These are phyloP conservation scores for Aspergillus flavus DNA, from an alignment of 2,329 filamentous ascomycete genomes.

Conservation along the genomic window DNA sequence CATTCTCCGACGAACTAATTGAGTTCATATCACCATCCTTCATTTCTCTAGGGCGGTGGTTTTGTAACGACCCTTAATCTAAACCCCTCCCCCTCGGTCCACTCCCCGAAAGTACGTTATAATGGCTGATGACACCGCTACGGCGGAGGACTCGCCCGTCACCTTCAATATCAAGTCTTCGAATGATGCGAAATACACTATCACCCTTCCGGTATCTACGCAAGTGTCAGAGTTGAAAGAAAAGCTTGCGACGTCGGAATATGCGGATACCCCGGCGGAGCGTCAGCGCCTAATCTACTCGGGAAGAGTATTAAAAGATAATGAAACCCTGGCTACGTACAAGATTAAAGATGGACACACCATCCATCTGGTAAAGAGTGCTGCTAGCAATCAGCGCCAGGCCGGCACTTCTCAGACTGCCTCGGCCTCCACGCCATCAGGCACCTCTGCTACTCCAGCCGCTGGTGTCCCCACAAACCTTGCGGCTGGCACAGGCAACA, in stretches of 20 bases:
- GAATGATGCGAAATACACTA: constrained; percentile 78
- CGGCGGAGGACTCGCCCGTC: constrained; percentile 70
- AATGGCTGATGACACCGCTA: constrained; percentile 45
- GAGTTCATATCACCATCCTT: background rate
- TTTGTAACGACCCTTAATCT: constrained; percentile 9
- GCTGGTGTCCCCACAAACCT: constrained; percentile 53
- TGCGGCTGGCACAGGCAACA: constrained; percentile 67
- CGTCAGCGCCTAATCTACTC: constrained; percentile 97
- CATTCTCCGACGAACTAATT: constrained; percentile 3
- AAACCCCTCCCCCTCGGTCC: constrained; percentile 14
- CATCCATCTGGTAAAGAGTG: constrained; percentile 94
- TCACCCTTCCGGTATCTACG: constrained; percentile 77
- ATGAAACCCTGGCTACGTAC: constrained; percentile 79
- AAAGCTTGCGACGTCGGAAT: constrained; percentile 78
- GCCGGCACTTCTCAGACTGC: constrained; percentile 55
- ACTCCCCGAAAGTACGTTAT: constrained; percentile 16
- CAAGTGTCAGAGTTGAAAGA: constrained; percentile 85
- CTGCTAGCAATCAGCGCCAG: constrained; percentile 76
- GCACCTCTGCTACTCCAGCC: constrained; percentile 34
- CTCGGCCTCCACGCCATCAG: constrained; percentile 37
- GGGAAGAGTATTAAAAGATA: constrained; percentile 93
- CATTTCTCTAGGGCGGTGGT: constrained; percentile 13
- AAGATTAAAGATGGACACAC: constrained; percentile 97
- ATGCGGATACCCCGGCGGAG: constrained; percentile 83
- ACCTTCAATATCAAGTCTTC: constrained; percentile 98